Base-by-base conservation (phyloP, 192 early-diverging fungal genomes). In the Coemansia sp. region DNA sequence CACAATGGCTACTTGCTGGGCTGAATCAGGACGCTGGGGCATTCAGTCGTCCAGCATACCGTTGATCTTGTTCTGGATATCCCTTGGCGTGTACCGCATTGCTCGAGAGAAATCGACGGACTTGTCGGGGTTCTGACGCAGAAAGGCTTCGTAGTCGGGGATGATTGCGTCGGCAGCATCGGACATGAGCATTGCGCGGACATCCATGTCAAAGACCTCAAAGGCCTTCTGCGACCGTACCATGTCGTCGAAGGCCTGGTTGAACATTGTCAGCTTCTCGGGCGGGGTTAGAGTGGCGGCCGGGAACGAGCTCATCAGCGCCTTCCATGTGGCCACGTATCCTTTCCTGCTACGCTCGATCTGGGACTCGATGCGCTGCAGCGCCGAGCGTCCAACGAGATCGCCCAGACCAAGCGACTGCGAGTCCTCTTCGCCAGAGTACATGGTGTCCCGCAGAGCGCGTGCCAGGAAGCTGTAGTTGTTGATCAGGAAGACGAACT, bases 401-500 rank as follows among this genome's bases (percentile, higher is more conserved):
- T 81, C 79, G 23, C 79, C 79, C 47, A 81, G 68, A 10, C 79
- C 79, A 41, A 81, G 61, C 16, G 79, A 67, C 64, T 76, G 79
- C 47, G 70, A 81, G 40, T 72, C 65, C 56, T 81, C 79, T 56
- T 76, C 74, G 42, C 74, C 68, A 0, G 79, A 63, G 48, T 81
- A 75, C 79, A 76, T 76, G 0, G 79, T 72, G 71, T 81, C 79
- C 11, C 74, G 70, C 19, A 81, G 61, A 15, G 79, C 71, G 8
- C 79, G 74, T 5, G 74, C 79, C 38, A 81, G 57, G 23, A 72
- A 81, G 65, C 71, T 76, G 71, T 81, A 64, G 71, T 81, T 81
- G 71, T 76, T 76, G 61, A 81, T 73, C 52, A 81, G 62, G 40
- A 81, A 81, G 15, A 81, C 74, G 64, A 76, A 81, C 68, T 81